These are phyloP conservation scores for Dissophora globulifera DNA, from an alignment of 192 early-diverging fungal species.

Conservation along the genomic window DNA sequence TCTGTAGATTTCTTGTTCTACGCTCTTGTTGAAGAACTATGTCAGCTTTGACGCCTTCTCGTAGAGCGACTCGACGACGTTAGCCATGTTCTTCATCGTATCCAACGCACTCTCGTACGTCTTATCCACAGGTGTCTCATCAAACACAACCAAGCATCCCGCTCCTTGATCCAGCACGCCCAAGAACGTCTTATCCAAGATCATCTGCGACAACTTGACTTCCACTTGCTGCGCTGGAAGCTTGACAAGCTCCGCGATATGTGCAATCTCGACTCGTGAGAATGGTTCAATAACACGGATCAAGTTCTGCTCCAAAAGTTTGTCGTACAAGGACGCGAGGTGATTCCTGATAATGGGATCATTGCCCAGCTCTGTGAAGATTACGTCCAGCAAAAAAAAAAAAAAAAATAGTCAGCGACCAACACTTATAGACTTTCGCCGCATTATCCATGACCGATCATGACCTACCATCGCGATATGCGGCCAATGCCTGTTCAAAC, in stretches of 20 bases:
- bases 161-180: constrained; percentile 98
- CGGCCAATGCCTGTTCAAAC: constrained; percentile 91
- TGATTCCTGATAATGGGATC: constrained; percentile 96
- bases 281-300: constrained; percentile 98
- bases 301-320: constrained; percentile 95
- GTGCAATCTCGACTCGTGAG: constrained; percentile 95
- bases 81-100: constrained; percentile 96
- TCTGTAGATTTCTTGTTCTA: no score
- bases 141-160: constrained; percentile 95
- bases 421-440: no score
- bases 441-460: no score
- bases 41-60: constrained; percentile 77
- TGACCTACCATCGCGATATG: constrained; percentile 84
- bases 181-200: constrained; percentile 94
- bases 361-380: constrained; percentile 77
- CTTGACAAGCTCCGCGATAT: constrained; percentile 94
- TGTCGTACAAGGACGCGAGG: constrained; percentile 94
- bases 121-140: constrained; percentile 88
- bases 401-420: no score
- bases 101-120: constrained; percentile 93
- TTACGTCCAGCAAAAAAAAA: no score
- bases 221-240: constrained; percentile 95
- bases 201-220: constrained; percentile 98
- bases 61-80: constrained; percentile 95
- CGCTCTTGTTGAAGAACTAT: no score